phyloP scores from a whole-genome alignment of 164 flowering plant genomes.

The Chimonanthus praecox region DNA sequence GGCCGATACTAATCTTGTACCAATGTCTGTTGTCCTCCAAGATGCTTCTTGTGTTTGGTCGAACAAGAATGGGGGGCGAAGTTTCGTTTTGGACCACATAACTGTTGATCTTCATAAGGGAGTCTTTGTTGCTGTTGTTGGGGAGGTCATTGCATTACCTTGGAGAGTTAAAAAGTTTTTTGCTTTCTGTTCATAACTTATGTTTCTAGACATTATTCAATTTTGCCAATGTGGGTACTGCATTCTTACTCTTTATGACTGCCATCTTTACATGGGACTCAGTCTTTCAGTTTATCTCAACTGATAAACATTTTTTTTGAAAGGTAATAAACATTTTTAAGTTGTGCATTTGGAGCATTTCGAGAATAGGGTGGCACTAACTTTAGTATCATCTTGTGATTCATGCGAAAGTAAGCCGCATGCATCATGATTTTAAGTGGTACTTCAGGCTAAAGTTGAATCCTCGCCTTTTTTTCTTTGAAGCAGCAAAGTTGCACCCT shows the following conservation, averaged over 20 bases:
- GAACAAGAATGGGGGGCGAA: slow-evolving; percentile 26
- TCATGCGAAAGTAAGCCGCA: no score
- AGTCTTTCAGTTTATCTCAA: not conserved
- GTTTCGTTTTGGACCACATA: slow-evolving; percentile 38
- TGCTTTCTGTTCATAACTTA: not conserved
- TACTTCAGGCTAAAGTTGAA: no score
- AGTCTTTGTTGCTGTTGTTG: slow-evolving; percentile 59
- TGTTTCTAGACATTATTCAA: not conserved
- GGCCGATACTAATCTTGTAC: slow-evolving; percentile 19
- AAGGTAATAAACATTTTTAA: not conserved
- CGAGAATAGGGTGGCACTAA: no score
- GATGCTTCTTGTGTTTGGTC: slow-evolving; percentile 80
- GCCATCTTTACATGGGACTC: not conserved
- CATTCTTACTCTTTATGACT: not conserved
- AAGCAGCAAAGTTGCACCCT: no score
- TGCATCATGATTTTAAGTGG: no score
- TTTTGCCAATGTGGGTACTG: not conserved
- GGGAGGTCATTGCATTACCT: slow-evolving; percentile 57
- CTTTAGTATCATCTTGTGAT: no score
- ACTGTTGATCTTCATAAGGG: slow-evolving; percentile 64
- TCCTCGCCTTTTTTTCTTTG: no score
- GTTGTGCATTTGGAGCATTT: no score
- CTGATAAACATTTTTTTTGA: not conserved
- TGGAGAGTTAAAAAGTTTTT: not conserved
- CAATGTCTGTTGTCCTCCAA: slow-evolving; percentile 41